Base-by-base conservation (phyloP, 176 grass and related monocot genomes). In the Bolboschoenus planiculmis region DNA sequence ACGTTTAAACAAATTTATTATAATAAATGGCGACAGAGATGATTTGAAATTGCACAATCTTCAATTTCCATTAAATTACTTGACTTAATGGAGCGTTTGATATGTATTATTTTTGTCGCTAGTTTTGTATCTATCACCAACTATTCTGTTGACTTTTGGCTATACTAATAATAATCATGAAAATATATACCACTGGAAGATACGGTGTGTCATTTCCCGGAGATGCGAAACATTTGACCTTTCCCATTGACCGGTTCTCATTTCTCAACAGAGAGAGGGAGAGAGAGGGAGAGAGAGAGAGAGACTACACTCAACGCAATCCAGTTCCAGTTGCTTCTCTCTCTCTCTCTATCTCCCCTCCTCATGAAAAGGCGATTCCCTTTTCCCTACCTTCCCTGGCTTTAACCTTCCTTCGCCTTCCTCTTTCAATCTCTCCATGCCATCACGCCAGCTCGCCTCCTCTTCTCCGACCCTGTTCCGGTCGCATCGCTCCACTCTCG, bases 291-390 rank as follows among this genome's bases (percentile, higher is more conserved):
- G 72, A 79, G 56, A 62, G 50, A 65, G 66, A 80, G 29, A 26
- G 55, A 4, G 39, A n/a, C 57, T 16, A 23, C 40, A n/a, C 83
- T 65, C 47, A 53, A 50, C 47, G 1, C 47, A 15, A 53, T 53
- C 14, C 15, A 53, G 50, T 8, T 47, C 78, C 58, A 58, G 35
- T 58, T 30, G 8, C 35, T 51, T 26, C 26, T 66, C 78, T 70
- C 42, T 56, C 16, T 16, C 16, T 31, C 21, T 63, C 16, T 67
- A 36, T 64, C 27, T 63, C 48, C 46, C 29, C 30, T 60, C 47
- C 85, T 81, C 68, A 84, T 85, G 87, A 89, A 95, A 92, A 95
- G 90, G 46, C 84, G 47, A 59, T 35, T 35, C 63, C 37, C 90
- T 95, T 95, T 43, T 42, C 56, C 50, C 46, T 77, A 47, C 58